These are phyloP conservation scores for barrel medic (Medicago truncatula) DNA, from an alignment of 306 rosid genomes.

Conservation along the genomic window DNA sequence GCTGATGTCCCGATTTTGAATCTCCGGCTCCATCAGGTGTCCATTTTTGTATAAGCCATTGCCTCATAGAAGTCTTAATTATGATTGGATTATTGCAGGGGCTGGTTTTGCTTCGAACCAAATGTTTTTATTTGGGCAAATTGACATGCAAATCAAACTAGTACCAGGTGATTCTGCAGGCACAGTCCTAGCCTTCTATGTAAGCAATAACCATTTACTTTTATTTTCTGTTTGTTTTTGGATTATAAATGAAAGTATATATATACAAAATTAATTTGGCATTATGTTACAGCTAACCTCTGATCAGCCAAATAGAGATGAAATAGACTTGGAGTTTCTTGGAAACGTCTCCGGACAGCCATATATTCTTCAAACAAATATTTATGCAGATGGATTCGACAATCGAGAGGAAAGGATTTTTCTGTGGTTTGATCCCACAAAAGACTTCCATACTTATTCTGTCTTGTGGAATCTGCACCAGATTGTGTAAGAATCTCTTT, in stretches of 20 bases:
- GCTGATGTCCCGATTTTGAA: too few relatives aligned
- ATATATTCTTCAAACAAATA: slow-evolving; percentile 79
- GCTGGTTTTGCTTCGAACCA: slow-evolving; percentile 84
- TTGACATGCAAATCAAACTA: slow-evolving; percentile 91
- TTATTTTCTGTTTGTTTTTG: slow-evolving; percentile 8
- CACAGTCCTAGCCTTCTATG: slow-evolving; percentile 88
- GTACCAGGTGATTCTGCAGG: slow-evolving; percentile 93
- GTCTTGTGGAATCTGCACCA: slow-evolving; percentile 86
- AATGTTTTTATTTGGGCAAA: slow-evolving; percentile 85
- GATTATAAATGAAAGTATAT: neutral
- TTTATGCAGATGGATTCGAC: slow-evolving; percentile 75
- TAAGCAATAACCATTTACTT: slow-evolving; percentile 40
- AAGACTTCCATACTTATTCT: slow-evolving; percentile 85
- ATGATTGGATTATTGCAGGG: slow-evolving; percentile 51
- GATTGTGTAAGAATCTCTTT: slow-evolving; percentile 69
- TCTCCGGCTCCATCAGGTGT: too few relatives aligned
- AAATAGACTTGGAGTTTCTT: slow-evolving; percentile 87
- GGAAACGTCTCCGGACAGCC: slow-evolving; percentile 82
- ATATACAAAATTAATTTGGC: neutral
- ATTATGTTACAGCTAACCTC: slow-evolving; percentile 70
- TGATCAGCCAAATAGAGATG: slow-evolving; percentile 89
- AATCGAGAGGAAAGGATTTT: slow-evolving; percentile 85
- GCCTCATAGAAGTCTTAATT: neutral
- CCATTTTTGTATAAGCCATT: too few relatives aligned
- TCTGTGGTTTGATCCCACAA: slow-evolving; percentile 95